Conservation (phyloP, 2,329 filamentous ascomycete species). For the Monosporascus sp. region DNA sequence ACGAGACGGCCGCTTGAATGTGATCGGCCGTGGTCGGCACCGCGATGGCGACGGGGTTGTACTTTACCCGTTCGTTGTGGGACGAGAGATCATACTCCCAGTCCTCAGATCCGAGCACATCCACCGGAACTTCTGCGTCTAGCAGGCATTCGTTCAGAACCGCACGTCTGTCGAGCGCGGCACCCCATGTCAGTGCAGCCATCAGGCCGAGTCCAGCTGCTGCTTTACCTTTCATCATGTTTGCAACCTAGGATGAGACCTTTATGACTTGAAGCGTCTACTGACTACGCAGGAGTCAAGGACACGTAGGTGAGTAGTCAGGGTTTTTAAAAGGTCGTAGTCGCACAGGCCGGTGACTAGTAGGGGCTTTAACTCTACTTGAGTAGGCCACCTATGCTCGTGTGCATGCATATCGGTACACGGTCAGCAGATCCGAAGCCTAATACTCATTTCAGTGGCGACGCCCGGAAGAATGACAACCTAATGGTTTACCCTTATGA, state of each 20-base stretch:
- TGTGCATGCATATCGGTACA: background rate
- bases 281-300: background rate
- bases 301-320: background rate
- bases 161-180: constrained; percentile 20
- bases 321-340: background rate
- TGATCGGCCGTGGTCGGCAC: constrained; percentile 36
- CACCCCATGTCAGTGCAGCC: constrained; percentile 14
- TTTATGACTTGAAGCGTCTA: background rate
- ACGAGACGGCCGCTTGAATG: constrained; percentile 38
- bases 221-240: background rate
- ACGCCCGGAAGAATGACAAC: background rate
- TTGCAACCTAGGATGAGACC: background rate
- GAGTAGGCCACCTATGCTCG: background rate
- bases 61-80: constrained; percentile 24
- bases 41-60: constrained; percentile 35
- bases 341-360: background rate
- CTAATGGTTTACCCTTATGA: background rate
- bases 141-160: constrained; percentile 23
- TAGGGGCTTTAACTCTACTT: background rate
- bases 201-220: constrained; percentile 22
- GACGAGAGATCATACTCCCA: constrained; percentile 22
- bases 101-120: constrained; percentile 21
- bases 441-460: background rate
- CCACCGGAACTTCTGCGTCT: constrained; percentile 15
- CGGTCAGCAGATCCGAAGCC: background rate